These are phyloP conservation scores for Ceratocystis papillata DNA, from an alignment of 2,329 filamentous ascomycete species.

Conservation along the genomic window DNA sequence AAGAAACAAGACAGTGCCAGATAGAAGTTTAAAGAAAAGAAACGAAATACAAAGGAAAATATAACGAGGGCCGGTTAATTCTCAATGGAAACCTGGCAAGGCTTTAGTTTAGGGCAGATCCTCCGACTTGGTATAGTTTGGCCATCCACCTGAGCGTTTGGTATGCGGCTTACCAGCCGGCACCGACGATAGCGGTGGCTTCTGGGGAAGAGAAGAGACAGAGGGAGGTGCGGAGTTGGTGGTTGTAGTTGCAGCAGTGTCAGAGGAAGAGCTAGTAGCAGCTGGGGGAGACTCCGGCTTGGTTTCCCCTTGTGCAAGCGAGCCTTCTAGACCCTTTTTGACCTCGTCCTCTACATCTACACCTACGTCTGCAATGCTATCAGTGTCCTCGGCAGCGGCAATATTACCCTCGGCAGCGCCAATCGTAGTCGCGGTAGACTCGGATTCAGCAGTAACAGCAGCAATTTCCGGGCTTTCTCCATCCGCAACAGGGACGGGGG, in stretches of 20 bases:
- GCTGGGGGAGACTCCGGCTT: slow-evolving; percentile 32
- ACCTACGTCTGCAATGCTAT: slow-evolving; percentile 16
- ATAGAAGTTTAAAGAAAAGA: too few species aligned
- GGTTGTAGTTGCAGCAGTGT: slow-evolving; percentile 25
- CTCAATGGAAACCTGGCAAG: slow-evolving; percentile 15
- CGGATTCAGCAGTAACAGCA: slow-evolving; percentile 15
- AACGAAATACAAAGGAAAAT: too few species aligned
- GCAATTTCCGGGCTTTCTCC: neutral
- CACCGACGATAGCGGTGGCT: slow-evolving; percentile 21
- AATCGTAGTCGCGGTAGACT: neutral
- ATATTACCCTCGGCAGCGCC: neutral
- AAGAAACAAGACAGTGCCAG: neutral
- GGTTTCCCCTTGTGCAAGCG: slow-evolving; percentile 29
- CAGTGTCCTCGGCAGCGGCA: neutral
- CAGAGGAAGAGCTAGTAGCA: slow-evolving; percentile 28
- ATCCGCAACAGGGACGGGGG: neutral
- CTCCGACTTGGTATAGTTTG: slow-evolving; percentile 33
- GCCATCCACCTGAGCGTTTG: slow-evolving; percentile 30
- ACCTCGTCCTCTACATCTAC: slow-evolving; percentile 21
- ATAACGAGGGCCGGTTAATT: too few species aligned
- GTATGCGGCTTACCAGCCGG: slow-evolving; percentile 34
- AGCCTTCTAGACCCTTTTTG: slow-evolving; percentile 4
- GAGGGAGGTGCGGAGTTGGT: slow-evolving; percentile 25
- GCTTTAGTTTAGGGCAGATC: slow-evolving; percentile 29
- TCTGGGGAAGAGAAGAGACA: slow-evolving; percentile 26